A percentile compares a stretch with the other conserved stretches of the same genome.
Conservation (phyloP, 768 basidiomycete genomes). For the Thelephora aurantiotincta region DNA sequence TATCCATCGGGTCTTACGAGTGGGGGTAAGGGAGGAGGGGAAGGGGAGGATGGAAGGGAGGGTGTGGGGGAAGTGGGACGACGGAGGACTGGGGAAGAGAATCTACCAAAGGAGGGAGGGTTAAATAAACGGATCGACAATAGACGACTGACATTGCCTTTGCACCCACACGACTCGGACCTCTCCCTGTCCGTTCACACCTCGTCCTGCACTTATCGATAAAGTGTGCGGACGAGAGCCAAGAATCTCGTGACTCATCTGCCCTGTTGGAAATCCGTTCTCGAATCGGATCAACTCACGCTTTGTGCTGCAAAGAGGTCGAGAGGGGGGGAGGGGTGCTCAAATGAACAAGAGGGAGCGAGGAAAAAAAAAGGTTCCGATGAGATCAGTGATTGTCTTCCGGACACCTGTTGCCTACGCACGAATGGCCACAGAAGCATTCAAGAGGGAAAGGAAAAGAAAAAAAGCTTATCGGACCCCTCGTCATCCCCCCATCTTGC, state of each 20-base stretch:
- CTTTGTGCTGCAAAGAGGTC: not conserved
- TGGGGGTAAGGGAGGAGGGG: conserved; percentile 1
- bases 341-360: not conserved
- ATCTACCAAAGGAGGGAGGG: too few relatives aligned
- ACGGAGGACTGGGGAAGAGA: too few relatives aligned
- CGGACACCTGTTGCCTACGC: not conserved
- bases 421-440: too few relatives aligned
- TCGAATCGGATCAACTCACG: not conserved
- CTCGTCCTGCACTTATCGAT: not conserved
- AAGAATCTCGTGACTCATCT: not conserved
- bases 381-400: not conserved
- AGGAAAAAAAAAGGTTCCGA: not conserved
- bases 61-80: not conserved
- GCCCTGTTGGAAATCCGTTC: not conserved
- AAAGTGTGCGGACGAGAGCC: not conserved
- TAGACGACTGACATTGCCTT: too few relatives aligned
- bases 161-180: too few relatives aligned
- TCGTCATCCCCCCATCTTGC: too few relatives aligned
- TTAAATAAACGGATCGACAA: too few relatives aligned
- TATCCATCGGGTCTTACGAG: not conserved
- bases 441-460: too few relatives aligned
- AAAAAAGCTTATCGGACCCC: too few relatives aligned
- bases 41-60: conserved; percentile 6
- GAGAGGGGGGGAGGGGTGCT: not conserved
- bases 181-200: not conserved